phyloP scores from a whole-genome alignment of 768 basidiomycete species.

The Calvatia gigantea region DNA sequence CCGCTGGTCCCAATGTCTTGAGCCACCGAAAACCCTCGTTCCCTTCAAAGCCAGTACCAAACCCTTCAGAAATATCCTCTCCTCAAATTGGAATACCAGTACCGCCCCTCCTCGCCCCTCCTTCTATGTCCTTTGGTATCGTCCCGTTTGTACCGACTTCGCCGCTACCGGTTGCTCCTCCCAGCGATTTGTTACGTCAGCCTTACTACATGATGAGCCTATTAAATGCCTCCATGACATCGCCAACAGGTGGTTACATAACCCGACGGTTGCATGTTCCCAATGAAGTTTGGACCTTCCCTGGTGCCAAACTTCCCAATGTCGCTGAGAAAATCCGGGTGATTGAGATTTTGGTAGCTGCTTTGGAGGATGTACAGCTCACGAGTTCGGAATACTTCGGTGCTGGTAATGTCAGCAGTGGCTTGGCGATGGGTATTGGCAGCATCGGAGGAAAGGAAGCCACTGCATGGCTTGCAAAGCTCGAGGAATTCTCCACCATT shows the following conservation, averaged over 20 bases:
- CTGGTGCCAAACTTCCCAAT: conserved; percentile 80
- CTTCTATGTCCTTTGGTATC: conserved; percentile 29
- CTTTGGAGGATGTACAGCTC: conserved; percentile 73
- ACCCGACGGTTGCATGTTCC: conserved; percentile 86
- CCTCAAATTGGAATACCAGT: conserved; percentile 28
- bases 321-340: conserved; percentile 84
- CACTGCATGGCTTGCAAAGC: conserved; percentile 69
- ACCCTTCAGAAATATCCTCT: conserved; percentile 34
- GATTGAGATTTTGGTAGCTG: conserved; percentile 73
- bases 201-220: conserved; percentile 91
- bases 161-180: conserved; percentile 70
- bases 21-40: conserved; percentile 54
- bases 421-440: conserved; percentile 70
- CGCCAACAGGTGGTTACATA: conserved; percentile 81
- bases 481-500: conserved; percentile 77
- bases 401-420: conserved; percentile 73
- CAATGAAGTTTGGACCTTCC: conserved; percentile 87
- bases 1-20: conserved; percentile 27
- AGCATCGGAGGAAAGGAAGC: conserved; percentile 76
- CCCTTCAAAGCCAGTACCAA: conserved; percentile 50
- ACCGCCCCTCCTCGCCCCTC: conserved; percentile 12
- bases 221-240: conserved; percentile 74
- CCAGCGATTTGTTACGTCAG: conserved; percentile 70
- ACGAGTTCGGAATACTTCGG: conserved; percentile 74
- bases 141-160: conserved; percentile 68